Evolutionary conservation across 805 yeast genomes (phyloP), one percentile per base, ranked within the genome.

Genomic region (Ascoidea rubescens): DNA sequence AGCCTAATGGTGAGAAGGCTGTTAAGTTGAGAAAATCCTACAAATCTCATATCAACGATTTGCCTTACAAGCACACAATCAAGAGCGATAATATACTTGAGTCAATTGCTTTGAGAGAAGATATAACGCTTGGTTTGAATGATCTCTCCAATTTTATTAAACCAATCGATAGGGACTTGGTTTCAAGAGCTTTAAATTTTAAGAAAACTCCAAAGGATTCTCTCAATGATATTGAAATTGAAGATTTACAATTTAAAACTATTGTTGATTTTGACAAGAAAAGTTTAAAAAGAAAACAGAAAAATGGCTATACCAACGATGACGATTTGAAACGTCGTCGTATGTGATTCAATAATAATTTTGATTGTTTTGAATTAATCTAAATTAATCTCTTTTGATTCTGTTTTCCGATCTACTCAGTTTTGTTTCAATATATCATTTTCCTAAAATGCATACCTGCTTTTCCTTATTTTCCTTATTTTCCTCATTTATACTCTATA

Each of bases 1-100:
- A 87, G 60, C 82, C 88, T 2, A 95, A 84, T 60, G 96, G 96
- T 0, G 77, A 93, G 0, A 89, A 87, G 59, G 96, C 96, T 52
- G 89, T 89, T 45, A 93, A 93, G 67, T 75, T 93, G 52, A 76
- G 99, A 60, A 93, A 93, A 67, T 88, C 97, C 0, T 93, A 93
- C 68, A 93, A 93, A 65, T 89, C 90, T 57, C 98, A 91, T 64
- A 84, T 93, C 12, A 73, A 77, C 45, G 97, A 90, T 58, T 70
- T 93, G 32, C 86, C 96, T 0, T 97, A 90, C 1, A 83, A 82
- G 61, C 87, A 81, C 58, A 72, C 43, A 37, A 37, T 37, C 8
- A 37, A 37, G 14, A 37, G 2, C 14, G 43, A 37, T 10, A 37
- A 37, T 37, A 4, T 10, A 10, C 14, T 37, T 10, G 14, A 8